phyloP scores from a whole-genome alignment of 2,329 filamentous ascomycete species.

The Botryotinia convoluta region DNA sequence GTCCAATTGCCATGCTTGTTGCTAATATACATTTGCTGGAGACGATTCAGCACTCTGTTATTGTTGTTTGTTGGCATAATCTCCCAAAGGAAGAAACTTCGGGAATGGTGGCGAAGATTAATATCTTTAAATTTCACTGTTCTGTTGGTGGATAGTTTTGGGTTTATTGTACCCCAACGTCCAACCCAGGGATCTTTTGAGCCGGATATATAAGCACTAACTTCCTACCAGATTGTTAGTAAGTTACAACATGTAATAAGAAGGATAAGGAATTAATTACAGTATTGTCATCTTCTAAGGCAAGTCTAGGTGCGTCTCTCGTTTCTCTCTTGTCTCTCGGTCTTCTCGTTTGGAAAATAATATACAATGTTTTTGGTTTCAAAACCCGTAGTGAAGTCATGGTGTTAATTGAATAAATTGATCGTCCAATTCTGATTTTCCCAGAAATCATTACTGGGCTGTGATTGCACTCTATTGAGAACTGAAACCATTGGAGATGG shows the following conservation, averaged over 20 bases:
- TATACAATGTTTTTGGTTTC: neutral
- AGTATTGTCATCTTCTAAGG: neutral
- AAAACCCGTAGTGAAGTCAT: neutral
- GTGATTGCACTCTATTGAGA: neutral
- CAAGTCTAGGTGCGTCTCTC: neutral
- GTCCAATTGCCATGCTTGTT: neutral
- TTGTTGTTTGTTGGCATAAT: neutral
- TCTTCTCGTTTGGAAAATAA: neutral
- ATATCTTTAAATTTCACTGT: neutral
- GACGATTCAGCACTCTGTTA: neutral
- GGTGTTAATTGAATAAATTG: no score
- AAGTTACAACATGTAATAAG: neutral
- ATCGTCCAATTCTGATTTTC: neutral
- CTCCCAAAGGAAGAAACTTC: neutral
- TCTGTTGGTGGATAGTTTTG: neutral
- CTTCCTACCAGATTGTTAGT: neutral
- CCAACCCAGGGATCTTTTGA: neutral
- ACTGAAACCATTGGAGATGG: no score
- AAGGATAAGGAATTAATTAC: neutral
- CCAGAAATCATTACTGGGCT: neutral
- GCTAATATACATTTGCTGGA: neutral
- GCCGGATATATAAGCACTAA: neutral
- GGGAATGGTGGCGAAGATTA: neutral
- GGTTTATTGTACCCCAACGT: neutral
- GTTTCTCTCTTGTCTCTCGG: neutral